Percentiles rank a stretch among this genome's conserved stretches.
phyloP scores from a whole-genome alignment of 768 basidiomycete species.

The Rhizopogon vesiculosus region DNA sequence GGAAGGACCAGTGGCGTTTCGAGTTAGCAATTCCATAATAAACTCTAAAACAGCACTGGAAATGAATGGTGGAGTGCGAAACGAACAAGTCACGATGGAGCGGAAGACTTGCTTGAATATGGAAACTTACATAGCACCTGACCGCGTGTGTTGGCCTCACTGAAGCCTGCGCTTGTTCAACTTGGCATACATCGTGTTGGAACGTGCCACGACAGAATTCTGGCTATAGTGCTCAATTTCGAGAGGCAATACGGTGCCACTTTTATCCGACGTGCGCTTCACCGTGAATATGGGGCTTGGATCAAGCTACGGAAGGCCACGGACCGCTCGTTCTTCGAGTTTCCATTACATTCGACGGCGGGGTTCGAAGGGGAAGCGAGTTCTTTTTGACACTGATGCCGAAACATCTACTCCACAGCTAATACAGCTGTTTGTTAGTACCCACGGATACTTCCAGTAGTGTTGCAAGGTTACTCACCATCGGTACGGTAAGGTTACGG shows the following conservation, averaged over 20 bases:
- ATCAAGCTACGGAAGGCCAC: neutral
- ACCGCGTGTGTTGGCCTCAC: neutral
- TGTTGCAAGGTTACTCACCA: no score
- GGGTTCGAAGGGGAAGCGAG: neutral
- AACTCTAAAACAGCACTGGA: neutral
- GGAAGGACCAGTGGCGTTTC: neutral
- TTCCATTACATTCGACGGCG: neutral
- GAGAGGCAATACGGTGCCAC: neutral
- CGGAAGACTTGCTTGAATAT: neutral
- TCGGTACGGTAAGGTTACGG: no score
- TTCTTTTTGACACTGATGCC: no score
- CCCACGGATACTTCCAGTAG: neutral
- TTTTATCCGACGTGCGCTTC: neutral
- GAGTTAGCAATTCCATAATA: neutral
- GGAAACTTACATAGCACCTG: neutral
- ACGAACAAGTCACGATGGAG: neutral
- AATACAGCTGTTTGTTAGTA: neutral
- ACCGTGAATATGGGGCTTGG: neutral
- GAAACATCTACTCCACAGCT: constrained; percentile 1
- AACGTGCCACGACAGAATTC: neutral
- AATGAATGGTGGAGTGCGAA: neutral
- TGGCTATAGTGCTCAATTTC: neutral
- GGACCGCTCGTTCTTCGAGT: neutral
- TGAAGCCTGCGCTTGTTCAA: neutral
- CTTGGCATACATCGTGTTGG: neutral